phyloP scores from a whole-genome alignment of 2,329 filamentous ascomycete genomes.

The Trichoderma pleuroti region DNA sequence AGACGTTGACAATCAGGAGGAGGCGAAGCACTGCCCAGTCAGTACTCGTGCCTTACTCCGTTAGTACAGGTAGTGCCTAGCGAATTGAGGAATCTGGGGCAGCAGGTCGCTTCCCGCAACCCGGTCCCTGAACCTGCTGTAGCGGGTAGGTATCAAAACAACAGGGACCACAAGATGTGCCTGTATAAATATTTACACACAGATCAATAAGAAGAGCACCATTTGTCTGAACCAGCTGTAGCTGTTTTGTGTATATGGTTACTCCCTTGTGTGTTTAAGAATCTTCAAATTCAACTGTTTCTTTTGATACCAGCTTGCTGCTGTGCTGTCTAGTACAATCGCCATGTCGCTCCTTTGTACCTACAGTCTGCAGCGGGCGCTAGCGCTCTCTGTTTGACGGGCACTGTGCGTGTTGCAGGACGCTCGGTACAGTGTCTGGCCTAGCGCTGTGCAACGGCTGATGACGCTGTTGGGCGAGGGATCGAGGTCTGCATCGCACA shows the following conservation, averaged over 20 bases:
- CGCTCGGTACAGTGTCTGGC: not conserved
- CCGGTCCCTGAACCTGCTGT: not conserved
- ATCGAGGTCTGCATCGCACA: not conserved
- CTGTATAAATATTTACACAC: not conserved
- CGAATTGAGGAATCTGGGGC: not conserved
- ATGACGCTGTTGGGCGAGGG: not conserved
- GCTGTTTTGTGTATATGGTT: not conserved
- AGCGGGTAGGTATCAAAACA: not conserved
- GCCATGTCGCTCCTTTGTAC: not conserved
- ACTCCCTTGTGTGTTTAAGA: not conserved
- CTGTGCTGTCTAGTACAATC: not conserved
- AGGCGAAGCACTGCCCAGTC: slow-evolving; percentile 10
- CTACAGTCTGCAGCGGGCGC: not conserved
- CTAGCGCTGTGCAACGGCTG: not conserved
- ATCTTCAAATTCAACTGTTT: not conserved
- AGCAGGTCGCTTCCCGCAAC: not conserved
- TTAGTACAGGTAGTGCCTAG: not conserved
- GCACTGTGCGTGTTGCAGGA: not conserved
- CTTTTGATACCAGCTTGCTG: not conserved
- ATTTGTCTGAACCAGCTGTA: not conserved
- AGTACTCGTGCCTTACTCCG: not conserved
- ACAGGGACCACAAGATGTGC: not conserved
- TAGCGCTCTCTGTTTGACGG: not conserved
- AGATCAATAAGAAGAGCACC: not conserved
- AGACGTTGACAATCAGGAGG: slow-evolving; percentile 9